Evolutionary conservation across 495 filamentous ascomycete species (phyloP).

Genomic region (Penicillium canescens): DNA sequence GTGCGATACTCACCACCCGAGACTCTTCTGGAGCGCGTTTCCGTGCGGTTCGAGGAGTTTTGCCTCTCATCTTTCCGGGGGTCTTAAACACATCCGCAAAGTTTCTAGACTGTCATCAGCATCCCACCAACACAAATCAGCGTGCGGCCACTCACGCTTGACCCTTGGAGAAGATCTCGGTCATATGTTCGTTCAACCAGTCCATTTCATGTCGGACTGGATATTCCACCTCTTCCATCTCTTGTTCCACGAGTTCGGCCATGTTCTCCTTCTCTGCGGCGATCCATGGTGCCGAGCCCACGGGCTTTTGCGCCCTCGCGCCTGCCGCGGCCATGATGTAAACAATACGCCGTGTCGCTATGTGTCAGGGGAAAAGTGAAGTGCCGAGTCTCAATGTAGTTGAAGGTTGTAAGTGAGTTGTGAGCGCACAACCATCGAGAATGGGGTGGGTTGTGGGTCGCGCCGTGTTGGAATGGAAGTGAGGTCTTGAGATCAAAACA

Average conservation of each 20-base stretch:
- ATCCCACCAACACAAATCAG: not conserved
- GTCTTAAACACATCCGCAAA: slow-evolving; percentile 95
- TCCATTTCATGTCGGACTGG: slow-evolving; percentile 87
- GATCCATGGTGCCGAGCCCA: slow-evolving; percentile 71
- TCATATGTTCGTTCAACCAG: slow-evolving; percentile 97
- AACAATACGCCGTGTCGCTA: slow-evolving; percentile 32
- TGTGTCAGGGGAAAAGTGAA: not conserved
- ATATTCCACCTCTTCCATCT: slow-evolving; percentile 87
- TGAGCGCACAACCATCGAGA: slow-evolving; percentile 11
- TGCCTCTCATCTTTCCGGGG: slow-evolving; percentile 89
- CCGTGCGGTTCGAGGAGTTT: slow-evolving; percentile 81
- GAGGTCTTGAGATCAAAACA: slow-evolving; percentile 27
- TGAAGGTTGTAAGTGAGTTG: not conserved
- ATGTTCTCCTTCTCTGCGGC: slow-evolving; percentile 65
- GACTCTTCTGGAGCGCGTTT: slow-evolving; percentile 65
- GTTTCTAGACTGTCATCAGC: slow-evolving; percentile 59
- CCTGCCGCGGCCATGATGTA: slow-evolving; percentile 51
- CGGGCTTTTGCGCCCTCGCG: slow-evolving; percentile 50
- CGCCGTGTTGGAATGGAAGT: slow-evolving; percentile 14
- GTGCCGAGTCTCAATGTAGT: not conserved
- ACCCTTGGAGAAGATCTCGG: slow-evolving; percentile 83
- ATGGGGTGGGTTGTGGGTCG: slow-evolving; percentile 8
- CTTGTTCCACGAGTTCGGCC: slow-evolving; percentile 62
- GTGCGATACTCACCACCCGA: slow-evolving; percentile 60
- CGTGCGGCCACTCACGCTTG: slow-evolving; percentile 63